A percentile compares a stretch with the other conserved stretches of the same genome.
phyloP scores from a whole-genome alignment of 495 filamentous ascomycete species.

The Penicillium cataractarum region DNA sequence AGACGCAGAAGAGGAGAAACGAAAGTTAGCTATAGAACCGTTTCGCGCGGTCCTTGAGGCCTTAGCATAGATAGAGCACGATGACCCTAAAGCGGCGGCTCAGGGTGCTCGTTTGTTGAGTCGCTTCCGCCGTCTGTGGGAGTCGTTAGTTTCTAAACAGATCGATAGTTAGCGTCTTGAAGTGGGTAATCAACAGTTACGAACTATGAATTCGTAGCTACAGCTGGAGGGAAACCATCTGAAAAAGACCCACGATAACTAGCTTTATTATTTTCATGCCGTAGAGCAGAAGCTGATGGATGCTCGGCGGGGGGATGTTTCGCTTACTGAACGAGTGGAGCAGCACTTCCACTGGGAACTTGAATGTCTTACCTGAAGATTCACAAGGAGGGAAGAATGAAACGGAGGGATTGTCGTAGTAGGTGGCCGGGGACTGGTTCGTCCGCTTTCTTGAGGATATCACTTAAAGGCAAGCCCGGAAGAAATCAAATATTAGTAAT shows the following conservation, averaged over 20 bases:
- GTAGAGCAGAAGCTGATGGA: neutral
- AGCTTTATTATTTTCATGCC: neutral
- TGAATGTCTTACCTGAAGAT: neutral
- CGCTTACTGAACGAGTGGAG: neutral
- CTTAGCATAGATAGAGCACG: constrained; percentile 9
- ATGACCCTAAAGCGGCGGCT: constrained; percentile 16
- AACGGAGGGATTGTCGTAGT: neutral
- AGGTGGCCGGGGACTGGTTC: too few species aligned
- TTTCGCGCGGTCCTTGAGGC: constrained; percentile 9
- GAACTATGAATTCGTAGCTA: neutral
- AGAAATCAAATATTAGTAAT: too few species aligned
- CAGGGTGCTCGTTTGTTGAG: constrained; percentile 12
- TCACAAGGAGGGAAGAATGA: neutral
- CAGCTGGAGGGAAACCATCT: neutral
- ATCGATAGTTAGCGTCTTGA: constrained; percentile 10
- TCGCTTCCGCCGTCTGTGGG: constrained; percentile 13
- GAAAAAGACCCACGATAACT: neutral
- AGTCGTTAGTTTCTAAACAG: constrained; percentile 13
- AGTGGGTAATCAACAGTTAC: neutral
- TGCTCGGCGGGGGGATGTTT: neutral
- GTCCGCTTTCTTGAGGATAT: too few species aligned
- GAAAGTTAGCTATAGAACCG: neutral
- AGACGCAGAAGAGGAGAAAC: neutral
- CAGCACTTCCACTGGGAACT: neutral
- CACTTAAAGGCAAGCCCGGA: too few species aligned